These are phyloP conservation scores for Coniferiporia sulphurascens DNA, from an alignment of 1,284 basidiomycete genomes.

Conservation along the genomic window DNA sequence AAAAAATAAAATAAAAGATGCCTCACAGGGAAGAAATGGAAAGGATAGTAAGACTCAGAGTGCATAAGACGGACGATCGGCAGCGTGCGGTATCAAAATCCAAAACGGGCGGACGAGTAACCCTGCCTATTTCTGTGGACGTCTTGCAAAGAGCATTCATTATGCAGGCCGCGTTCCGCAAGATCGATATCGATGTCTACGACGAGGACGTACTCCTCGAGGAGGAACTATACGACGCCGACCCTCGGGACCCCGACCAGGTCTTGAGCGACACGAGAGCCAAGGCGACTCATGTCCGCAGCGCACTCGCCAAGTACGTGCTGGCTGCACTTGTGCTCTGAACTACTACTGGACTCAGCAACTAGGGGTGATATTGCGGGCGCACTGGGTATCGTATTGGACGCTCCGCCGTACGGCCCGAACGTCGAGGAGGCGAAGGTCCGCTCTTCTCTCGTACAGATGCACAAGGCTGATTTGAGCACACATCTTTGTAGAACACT, in stretches of 20 bases:
- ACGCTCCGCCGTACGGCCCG: constrained; percentile 80
- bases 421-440: constrained; percentile 89
- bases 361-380: constrained; percentile 71
- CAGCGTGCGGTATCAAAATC: neutral
- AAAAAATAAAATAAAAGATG: too few relatives aligned
- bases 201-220: constrained; percentile 90
- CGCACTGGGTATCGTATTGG: constrained; percentile 67
- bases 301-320: constrained; percentile 65
- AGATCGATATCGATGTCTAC: constrained; percentile 91
- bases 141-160: neutral
- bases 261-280: constrained; percentile 74
- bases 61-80: too few relatives aligned
- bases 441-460: constrained; percentile 21
- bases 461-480: neutral
- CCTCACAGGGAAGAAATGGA: too few relatives aligned
- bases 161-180: constrained; percentile 80
- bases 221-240: constrained; percentile 82
- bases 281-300: constrained; percentile 70
- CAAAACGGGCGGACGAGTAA: neutral
- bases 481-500: constrained; percentile 45
- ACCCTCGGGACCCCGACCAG: constrained; percentile 75
- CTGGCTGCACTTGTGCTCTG: neutral
- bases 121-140: neutral
- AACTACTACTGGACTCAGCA: neutral
- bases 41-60: too few relatives aligned